A percentile compares a stretch with the other conserved stretches of the same genome.
These are phyloP conservation scores for Leccinum subgranulosum DNA, from an alignment of 768 basidiomycete genomes.

Conservation along the genomic window DNA sequence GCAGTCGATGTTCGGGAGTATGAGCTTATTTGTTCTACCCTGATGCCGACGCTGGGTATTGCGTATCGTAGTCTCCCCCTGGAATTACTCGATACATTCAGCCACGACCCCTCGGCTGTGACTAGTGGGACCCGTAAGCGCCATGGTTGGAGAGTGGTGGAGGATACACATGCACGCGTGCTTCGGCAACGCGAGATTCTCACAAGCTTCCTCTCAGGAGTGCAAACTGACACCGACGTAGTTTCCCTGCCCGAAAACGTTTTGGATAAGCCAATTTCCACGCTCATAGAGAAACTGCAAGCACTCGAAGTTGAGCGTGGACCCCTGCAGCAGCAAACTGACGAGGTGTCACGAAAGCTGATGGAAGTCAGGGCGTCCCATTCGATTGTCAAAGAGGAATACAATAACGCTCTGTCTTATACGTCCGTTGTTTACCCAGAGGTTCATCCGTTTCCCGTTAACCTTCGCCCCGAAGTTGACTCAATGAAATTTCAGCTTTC, in stretches of 20 bases:
- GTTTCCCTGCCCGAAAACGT: slow-evolving; percentile 35
- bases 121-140: slow-evolving; percentile 60
- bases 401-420: slow-evolving; percentile 60
- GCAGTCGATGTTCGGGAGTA: slow-evolving; percentile 63
- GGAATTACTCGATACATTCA: slow-evolving; percentile 71
- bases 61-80: slow-evolving; percentile 50
- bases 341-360: slow-evolving; percentile 48
- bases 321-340: slow-evolving; percentile 43
- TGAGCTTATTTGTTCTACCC: slow-evolving; percentile 53
- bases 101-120: slow-evolving; percentile 75
- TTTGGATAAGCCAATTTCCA: slow-evolving; percentile 52
- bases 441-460: slow-evolving; percentile 36
- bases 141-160: slow-evolving; percentile 68
- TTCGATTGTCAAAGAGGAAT: slow-evolving; percentile 54
- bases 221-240: background rate
- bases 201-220: slow-evolving; percentile 39
- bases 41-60: slow-evolving; percentile 47
- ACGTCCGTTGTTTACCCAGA: slow-evolving; percentile 80
- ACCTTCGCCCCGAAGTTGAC: slow-evolving; percentile 72
- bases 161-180: slow-evolving; percentile 68
- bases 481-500: slow-evolving; percentile 48
- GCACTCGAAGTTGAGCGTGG: slow-evolving; percentile 46
- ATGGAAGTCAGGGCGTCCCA: slow-evolving; percentile 55
- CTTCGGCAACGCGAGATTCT: slow-evolving; percentile 57
- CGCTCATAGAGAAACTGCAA: slow-evolving; percentile 48